A percentile compares a stretch with the other conserved stretches of the same genome.
Evolutionary conservation across 2,329 filamentous ascomycete species (phyloP).

Genomic region (Saccharata proteae): DNA sequence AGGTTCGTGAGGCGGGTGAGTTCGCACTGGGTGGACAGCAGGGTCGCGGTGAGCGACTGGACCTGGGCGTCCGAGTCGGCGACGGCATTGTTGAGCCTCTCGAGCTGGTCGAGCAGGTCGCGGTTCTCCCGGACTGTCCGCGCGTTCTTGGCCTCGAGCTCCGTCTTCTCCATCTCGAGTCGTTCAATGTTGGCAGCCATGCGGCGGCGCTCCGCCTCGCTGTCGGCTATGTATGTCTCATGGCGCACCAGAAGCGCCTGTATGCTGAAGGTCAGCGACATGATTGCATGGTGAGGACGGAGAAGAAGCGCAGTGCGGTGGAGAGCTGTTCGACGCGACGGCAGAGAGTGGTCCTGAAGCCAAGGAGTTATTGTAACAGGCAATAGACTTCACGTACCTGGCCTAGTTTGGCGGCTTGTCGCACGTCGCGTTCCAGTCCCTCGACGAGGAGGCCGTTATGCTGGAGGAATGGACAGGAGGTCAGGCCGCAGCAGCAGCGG

Average conservation of each 20-base stretch:
- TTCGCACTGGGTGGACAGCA: constrained; percentile 67
- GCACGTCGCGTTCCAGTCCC: constrained; percentile 76
- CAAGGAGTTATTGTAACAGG: constrained; percentile 1
- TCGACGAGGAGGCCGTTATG: constrained; percentile 70
- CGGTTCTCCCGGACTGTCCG: constrained; percentile 74
- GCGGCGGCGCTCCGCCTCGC: constrained; percentile 68
- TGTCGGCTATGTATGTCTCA: constrained; percentile 88
- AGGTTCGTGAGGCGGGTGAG: constrained; percentile 63
- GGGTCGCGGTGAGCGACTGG: constrained; percentile 60
- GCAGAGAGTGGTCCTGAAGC: constrained; percentile 2
- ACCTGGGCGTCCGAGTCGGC: constrained; percentile 70
- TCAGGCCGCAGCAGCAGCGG: constrained; percentile 72
- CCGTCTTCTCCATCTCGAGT: constrained; percentile 58
- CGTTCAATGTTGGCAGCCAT: constrained; percentile 62
- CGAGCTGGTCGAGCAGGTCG: constrained; percentile 68
- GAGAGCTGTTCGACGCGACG: background rate
- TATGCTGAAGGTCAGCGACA: constrained; percentile 56
- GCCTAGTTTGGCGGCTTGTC: constrained; percentile 73
- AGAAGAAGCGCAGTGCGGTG: background rate
- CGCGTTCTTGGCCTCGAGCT: constrained; percentile 64
- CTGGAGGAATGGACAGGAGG: constrained; percentile 66
- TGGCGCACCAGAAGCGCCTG: constrained; percentile 87
- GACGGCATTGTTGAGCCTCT: constrained; percentile 68
- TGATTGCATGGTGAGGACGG: constrained; percentile 11
- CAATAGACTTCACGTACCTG: constrained; percentile 55